These are phyloP conservation scores for Pythium biforme DNA, from an alignment of 352 stramenopile genomes.

Conservation along the genomic window DNA sequence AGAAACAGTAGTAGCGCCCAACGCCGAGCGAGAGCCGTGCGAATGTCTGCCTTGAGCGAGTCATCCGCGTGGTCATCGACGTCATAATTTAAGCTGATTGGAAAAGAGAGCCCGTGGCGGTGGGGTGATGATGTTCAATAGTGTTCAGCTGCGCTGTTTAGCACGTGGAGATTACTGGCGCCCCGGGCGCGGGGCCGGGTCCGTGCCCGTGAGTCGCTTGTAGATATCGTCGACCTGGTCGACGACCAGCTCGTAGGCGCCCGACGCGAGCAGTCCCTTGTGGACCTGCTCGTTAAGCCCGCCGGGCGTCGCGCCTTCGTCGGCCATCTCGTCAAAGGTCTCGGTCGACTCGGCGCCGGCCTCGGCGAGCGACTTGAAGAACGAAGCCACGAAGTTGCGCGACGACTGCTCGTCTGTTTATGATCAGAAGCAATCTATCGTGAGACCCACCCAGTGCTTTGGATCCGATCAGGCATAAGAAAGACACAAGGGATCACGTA, in stretches of 20 bases:
- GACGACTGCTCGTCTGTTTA: conserved; percentile 60
- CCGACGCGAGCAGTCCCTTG: conserved; percentile 56
- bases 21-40: too few relatives aligned
- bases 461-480: too few relatives aligned
- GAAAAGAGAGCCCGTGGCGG: not conserved
- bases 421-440: too few relatives aligned
- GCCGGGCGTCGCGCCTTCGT: conserved; percentile 76
- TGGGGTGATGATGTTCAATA: too few relatives aligned
- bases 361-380: conserved; percentile 80
- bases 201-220: conserved; percentile 70
- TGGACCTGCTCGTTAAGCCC: conserved; percentile 87
- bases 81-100: conserved; percentile 20
- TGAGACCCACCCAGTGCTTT: not conserved
- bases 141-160: not conserved
- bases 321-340: conserved; percentile 79
- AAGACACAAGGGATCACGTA: conserved; percentile 31
- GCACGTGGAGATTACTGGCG: conserved; percentile 19
- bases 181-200: conserved; percentile 54
- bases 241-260: conserved; percentile 76
- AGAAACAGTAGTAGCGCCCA: not conserved
- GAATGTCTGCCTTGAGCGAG: not conserved
- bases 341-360: conserved; percentile 70
- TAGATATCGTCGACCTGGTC: conserved; percentile 83
- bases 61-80: not conserved
- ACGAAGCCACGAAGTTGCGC: conserved; percentile 78